Evolutionary conservation across 2,329 filamentous ascomycete species (phyloP).

Genomic region (Cladophialophora exuberans): DNA sequence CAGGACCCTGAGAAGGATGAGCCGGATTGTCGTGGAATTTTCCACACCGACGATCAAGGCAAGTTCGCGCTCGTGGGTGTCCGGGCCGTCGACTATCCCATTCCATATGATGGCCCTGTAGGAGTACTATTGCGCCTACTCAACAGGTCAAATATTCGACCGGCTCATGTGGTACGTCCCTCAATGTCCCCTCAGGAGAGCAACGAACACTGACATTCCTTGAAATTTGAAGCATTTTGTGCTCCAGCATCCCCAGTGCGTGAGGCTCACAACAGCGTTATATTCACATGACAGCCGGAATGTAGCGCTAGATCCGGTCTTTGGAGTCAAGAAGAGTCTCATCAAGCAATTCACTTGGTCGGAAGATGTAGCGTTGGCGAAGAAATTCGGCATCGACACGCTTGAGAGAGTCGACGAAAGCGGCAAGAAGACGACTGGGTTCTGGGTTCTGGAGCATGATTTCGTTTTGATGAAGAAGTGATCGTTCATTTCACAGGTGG

Average conservation of each 20-base stretch:
- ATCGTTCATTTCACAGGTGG: too few species aligned
- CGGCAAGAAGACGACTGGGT: constrained; percentile 33
- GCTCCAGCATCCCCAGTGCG: constrained; percentile 56
- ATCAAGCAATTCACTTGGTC: constrained; percentile 55
- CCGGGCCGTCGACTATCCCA: constrained; percentile 20
- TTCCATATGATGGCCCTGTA: constrained; percentile 44
- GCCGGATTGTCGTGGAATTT: constrained; percentile 21
- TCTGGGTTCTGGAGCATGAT: constrained; percentile 19
- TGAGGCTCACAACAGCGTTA: constrained; percentile 60
- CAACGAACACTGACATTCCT: neutral
- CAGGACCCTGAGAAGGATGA: constrained; percentile 21
- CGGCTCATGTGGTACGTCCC: constrained; percentile 55
- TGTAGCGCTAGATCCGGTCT: constrained; percentile 62
- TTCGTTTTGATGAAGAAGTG: constrained; percentile 12
- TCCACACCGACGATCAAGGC: constrained; percentile 18
- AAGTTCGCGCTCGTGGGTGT: constrained; percentile 18
- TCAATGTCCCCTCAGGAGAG: neutral
- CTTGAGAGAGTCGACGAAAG: neutral
- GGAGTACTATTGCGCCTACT: constrained; percentile 57
- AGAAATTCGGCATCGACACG: constrained; percentile 11
- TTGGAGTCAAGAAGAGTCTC: constrained; percentile 64
- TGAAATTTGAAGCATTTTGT: constrained; percentile 44
- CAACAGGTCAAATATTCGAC: constrained; percentile 63
- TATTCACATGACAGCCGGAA: constrained; percentile 63
- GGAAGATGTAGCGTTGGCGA: constrained; percentile 4